Evolutionary conservation across 805 yeast genomes (phyloP), one percentile per base, ranked within the genome.

Genomic region (Wickerhamiella bombiphila): DNA sequence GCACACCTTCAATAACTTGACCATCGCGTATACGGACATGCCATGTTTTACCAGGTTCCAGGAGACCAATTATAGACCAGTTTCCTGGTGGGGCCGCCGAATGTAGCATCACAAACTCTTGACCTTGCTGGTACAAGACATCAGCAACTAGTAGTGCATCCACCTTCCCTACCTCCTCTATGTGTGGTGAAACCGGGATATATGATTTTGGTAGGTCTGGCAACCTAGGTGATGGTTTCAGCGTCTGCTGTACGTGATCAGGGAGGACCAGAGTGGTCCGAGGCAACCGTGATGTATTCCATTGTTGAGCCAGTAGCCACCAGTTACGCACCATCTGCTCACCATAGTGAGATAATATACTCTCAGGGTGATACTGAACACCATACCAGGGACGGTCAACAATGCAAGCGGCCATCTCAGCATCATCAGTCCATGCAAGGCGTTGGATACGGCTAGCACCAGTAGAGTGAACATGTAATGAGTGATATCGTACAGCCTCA

Each of bases 311-410:
- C 13, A 70, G 41, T 0, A 32, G 22, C 65, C 77, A 72, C 53
- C 88, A 88, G 52, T 80, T 80, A 7, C 48, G 44, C 3, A 86
- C 56, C 36, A 91, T 54, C 8, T 54, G 49, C 2, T 52, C 64
- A 2, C 98, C 98, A 34, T 60, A 49, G 11, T 65, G 61, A 0
- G 96, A 83, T 49, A 94, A 82, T 29, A 88, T 73, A 1, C 95
- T 83, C 52, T 91, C 99, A 0, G 98, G 98, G 52, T 91, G 99
- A 52, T 86, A 93, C 52, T 91, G 99, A 2, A 91, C 96, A 0
- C 94, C 98, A 55, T 65, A 88, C 61, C 79, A 80, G 0, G 96
- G 96, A 16, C 60, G 57, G 0, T 26, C 15, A 0, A 35, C 46
- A 50, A 81, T 86, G 51, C 61, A 68, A 0, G 69, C 91, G 0